These are phyloP conservation scores for Stachybotrys elegans DNA, from an alignment of 2,329 filamentous ascomycete genomes.

Conservation along the genomic window DNA sequence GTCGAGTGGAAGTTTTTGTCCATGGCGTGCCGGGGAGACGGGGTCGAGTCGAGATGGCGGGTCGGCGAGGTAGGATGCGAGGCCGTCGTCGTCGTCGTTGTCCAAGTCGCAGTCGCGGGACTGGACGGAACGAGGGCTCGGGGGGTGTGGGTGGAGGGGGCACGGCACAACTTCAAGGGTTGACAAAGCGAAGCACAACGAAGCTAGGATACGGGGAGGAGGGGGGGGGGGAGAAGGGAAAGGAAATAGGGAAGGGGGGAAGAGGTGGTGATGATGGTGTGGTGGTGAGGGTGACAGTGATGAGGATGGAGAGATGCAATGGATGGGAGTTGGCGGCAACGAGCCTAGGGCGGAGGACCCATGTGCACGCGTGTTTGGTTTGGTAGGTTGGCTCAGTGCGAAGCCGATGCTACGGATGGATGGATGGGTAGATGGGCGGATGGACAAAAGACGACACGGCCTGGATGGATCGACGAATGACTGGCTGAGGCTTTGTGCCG, in stretches of 20 bases:
- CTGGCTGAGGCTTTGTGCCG: too few relatives aligned
- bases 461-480: too few relatives aligned
- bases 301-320: too few relatives aligned
- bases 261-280: not conserved
- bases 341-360: constrained; percentile 1
- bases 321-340: too few relatives aligned
- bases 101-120: too few relatives aligned
- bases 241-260: constrained; percentile 2
- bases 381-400: too few relatives aligned
- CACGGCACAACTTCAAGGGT: not conserved
- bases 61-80: constrained; percentile 6
- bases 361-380: constrained; percentile 2
- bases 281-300: constrained; percentile 13
- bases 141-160: constrained; percentile 8
- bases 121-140: too few relatives aligned
- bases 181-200: not conserved
- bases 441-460: too few relatives aligned
- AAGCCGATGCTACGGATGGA: too few relatives aligned
- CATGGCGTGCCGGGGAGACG: constrained; percentile 28
- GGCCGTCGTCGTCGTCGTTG: too few relatives aligned
- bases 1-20: constrained; percentile 45
- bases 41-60: constrained; percentile 3
- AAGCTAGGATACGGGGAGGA: not conserved
- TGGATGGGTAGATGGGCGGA: too few relatives aligned
- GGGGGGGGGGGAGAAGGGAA: constrained; percentile 3